phyloP scores from a whole-genome alignment of 345 rosid species.

The Lumnitzera racemosa region DNA sequence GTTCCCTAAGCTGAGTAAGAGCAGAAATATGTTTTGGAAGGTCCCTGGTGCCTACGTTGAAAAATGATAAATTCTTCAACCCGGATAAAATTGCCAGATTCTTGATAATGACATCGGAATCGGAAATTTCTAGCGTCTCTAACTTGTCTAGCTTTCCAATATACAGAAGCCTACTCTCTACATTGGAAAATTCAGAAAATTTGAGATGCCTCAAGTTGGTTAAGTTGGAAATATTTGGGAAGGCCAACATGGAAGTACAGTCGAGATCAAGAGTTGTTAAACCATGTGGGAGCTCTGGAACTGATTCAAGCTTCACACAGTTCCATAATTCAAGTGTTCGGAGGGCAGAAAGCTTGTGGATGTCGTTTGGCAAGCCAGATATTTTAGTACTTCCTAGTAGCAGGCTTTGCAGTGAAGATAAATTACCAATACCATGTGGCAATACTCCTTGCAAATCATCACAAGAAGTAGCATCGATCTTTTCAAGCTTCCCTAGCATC shows the following conservation, averaged over 20 bases:
- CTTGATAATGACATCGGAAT: too few relatives aligned
- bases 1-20: slow-evolving; percentile 4
- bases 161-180: too few relatives aligned
- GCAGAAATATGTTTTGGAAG: not conserved
- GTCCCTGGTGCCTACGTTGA: not conserved
- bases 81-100: too few relatives aligned
- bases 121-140: not conserved
- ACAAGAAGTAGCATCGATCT: not conserved
- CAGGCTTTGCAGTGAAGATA: not conserved
- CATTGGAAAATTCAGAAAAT: too few relatives aligned
- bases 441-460: not conserved
- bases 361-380: slow-evolving; percentile 3
- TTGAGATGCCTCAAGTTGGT: not conserved
- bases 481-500: not conserved
- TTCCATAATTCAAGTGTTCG: not conserved
- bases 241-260: too few relatives aligned
- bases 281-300: not conserved
- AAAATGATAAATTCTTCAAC: too few relatives aligned
- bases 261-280: too few relatives aligned
- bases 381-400: not conserved
- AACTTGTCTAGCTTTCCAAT: slow-evolving; percentile 5
- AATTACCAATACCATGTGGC: not conserved
- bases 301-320: not conserved
- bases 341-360: slow-evolving; percentile 2
- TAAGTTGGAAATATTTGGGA: slow-evolving; percentile 1